Percentiles rank a stretch among this genome's conserved stretches.
phyloP scores from a whole-genome alignment of 2,329 filamentous ascomycete species.

The Xylaria polymorpha region DNA sequence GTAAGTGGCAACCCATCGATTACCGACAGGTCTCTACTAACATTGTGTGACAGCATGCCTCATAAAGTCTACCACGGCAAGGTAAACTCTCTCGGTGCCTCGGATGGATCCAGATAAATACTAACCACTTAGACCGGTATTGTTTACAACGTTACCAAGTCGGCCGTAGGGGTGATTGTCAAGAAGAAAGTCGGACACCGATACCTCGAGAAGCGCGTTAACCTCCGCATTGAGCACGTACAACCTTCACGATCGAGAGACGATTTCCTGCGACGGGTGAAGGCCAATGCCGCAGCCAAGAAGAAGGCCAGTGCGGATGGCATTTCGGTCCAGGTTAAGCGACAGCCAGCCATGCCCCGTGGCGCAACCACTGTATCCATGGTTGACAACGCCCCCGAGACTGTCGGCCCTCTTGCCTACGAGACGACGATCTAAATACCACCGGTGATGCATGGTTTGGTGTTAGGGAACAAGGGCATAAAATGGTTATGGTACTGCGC shows the following conservation, averaged over 20 bases:
- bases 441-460: no score
- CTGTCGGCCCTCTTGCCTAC: constrained; percentile 90
- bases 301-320: constrained; percentile 70
- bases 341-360: constrained; percentile 83
- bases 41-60: constrained; percentile 76
- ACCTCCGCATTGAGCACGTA: constrained; percentile 98
- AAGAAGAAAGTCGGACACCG: constrained; percentile 99
- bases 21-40: background rate
- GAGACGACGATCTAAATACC: constrained; percentile 90
- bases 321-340: constrained; percentile 90
- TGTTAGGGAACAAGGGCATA: no score
- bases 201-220: constrained; percentile 99
- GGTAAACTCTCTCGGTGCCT: constrained; percentile 1
- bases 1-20: constrained; percentile 64
- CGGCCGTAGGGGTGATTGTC: constrained; percentile 97
- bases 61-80: constrained; percentile 99
- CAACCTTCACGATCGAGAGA: constrained; percentile 86
- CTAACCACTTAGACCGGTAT: constrained; percentile 78
- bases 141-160: constrained; percentile 99
- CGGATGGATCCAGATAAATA: background rate
- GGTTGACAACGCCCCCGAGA: constrained; percentile 89
- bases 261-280: constrained; percentile 40
- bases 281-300: constrained; percentile 31
- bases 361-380: constrained; percentile 82
- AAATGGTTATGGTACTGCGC: no score